A percentile compares a stretch with the other conserved stretches of the same genome.
Conservation (phyloP, 176 grass and related monocot species). For the Carex parvula region DNA sequence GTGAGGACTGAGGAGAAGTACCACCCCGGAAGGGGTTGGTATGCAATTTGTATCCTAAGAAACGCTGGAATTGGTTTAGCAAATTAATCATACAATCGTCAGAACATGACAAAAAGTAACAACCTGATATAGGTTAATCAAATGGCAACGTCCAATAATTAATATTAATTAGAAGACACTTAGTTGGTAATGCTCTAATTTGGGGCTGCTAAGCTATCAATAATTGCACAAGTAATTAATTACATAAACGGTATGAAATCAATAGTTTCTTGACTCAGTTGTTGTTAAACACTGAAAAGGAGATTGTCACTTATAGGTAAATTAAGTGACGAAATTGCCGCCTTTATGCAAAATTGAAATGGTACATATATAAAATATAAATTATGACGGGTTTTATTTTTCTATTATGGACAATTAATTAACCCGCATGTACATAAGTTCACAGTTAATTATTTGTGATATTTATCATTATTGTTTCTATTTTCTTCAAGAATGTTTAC, state of each 20-base stretch:
- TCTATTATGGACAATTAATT: not conserved
- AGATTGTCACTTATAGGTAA: not conserved
- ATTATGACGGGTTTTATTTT: not conserved
- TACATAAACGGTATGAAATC: not conserved
- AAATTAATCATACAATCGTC: slow-evolving; percentile 13
- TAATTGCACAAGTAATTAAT: not conserved
- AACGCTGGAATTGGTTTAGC: not conserved
- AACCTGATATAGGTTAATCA: not conserved
- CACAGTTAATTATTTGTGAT: not conserved
- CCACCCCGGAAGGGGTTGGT: not conserved
- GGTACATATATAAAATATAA: not conserved
- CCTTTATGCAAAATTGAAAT: not conserved
- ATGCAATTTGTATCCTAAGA: not conserved
- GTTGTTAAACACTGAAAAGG: not conserved
- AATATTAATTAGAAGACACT: not conserved
- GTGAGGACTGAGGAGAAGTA: too few species aligned
- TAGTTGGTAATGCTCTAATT: not conserved
- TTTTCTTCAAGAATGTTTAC: not conserved
- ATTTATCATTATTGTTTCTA: not conserved
- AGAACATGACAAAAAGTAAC: slow-evolving; percentile 12
- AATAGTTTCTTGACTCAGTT: not conserved
- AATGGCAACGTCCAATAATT: not conserved
- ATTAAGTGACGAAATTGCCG: not conserved
- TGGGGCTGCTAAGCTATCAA: not conserved
- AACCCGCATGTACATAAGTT: not conserved